Base-by-base conservation (phyloP, 352 stramenopile genomes). In the Phytophthora lateralis region DNA sequence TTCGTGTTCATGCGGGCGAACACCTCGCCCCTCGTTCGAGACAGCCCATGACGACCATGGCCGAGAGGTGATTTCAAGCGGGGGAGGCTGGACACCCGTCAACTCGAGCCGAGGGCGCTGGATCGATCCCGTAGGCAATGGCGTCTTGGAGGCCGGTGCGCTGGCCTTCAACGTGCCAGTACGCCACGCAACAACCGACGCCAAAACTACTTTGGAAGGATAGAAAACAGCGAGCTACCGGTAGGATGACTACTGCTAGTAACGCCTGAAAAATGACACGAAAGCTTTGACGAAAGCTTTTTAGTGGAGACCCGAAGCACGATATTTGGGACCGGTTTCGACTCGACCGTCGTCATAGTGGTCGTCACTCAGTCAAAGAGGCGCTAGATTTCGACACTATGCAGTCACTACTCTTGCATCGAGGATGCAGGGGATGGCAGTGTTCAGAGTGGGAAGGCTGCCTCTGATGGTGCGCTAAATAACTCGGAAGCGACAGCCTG, bases 31-130 rank as follows among this genome's bases (percentile, higher is more conserved):
- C 34, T 39, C 12, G 15, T 21, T 14, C 54, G 14, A 18, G 64
- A 69, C 59, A 73, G 64, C 54, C 64, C 54, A 73, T 73, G 64
- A 27, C 64, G 63, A 62, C 63, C 32, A 38, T 41, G 50, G 18
- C 32, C 37, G 20, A 20, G 29, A 32, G 29, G 38, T 60, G 38
- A 45, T 51, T 46, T 59, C 61, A 41, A 55, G 27, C 44, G 45
- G 35, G 8, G 4, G 7, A n/a, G 5, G 20, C 35, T 65, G 55
- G 26, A 37, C 41, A 14, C 46, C 46, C 39, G 55, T 69, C 54
- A 69, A 60, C 17, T 60, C 48, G 49, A 53, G 21, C 37, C n/a
- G 9, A 42, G n/a, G 14, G 14, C 35, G 14, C 12, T 29, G 26
- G 21, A 24, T 24, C 14, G 32, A 38, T 5, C 10, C 10, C 32